Conservation (phyloP, 164 flowering plant species). For the Tetrastigma voinierianum region DNA sequence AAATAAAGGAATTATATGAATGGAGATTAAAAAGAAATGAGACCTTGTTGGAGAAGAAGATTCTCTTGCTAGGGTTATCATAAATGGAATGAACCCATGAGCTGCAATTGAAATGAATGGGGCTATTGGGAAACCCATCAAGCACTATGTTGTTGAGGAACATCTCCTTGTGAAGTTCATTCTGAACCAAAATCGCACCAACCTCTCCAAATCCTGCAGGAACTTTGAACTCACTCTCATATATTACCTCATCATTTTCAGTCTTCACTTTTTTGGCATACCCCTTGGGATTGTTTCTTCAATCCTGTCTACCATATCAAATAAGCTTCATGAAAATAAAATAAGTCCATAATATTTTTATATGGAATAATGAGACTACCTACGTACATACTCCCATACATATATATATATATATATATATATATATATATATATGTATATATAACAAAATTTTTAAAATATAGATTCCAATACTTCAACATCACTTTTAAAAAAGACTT, state of each 20-base stretch:
- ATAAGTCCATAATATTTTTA: too few relatives aligned
- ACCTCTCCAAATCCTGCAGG: constrained; percentile 2
- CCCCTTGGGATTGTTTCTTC: constrained; percentile 2
- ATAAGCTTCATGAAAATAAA: neutral
- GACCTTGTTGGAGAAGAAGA: constrained; percentile 32
- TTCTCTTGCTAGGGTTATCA: constrained; percentile 20
- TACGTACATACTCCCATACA: too few relatives aligned
- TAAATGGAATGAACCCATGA: constrained; percentile 26
- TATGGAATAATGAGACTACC: too few relatives aligned
- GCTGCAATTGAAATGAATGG: constrained; percentile 6
- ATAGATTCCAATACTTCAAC: too few relatives aligned
- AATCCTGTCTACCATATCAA: neutral
- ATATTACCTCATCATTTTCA: neutral
- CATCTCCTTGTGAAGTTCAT: neutral
- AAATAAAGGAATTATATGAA: neutral
- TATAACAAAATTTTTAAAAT: too few relatives aligned
- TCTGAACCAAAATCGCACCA: too few relatives aligned
- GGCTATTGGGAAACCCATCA: constrained; percentile 3
- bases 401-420: too few relatives aligned
- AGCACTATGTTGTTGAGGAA: constrained; percentile 12
- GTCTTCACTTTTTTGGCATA: neutral
- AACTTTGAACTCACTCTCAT: constrained; percentile 6
- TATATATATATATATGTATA: too few relatives aligned
- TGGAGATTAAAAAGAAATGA: neutral
- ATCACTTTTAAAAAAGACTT: too few relatives aligned